Evolutionary conservation across 306 rosid species (phyloP), one percentile per base, ranked within the genome.

Genomic region (Begonia masoniana): DNA sequence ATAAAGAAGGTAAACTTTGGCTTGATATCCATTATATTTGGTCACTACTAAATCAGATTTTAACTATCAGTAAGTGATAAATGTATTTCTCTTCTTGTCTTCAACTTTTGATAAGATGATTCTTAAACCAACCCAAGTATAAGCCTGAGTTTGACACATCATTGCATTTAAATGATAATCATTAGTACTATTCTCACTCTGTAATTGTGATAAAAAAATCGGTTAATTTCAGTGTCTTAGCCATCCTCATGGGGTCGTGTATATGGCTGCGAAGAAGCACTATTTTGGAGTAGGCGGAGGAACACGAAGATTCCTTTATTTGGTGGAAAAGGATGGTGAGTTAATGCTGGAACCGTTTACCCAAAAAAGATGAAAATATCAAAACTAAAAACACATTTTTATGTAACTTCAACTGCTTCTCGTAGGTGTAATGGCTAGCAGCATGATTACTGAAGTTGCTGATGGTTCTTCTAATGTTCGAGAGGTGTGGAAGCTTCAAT

Each of bases 281-380:
- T 89, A 85, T 78, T 89, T 89, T 72, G 95, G 97, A 60, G 97
- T 89, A 10, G 97, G 97, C 9, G 97, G 97, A 47, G 97, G 95
- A 60, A 68, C 68, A 35, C 83, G 94, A 3, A 76, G 70, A 47
- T 89, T 89, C 64, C 73, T 85, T 35, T 82, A 91, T 4, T 60
- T 80, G 65, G 80, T 82, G 31, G 97, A 82, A 63, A 83, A 83
- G 70, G 94, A 85, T 52, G 91, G 95, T 82, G 63, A 80, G 89
- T 36, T 61, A 50, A 15, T 65, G 41, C 51, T 61, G 68, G 17
- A 21, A 61, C 15, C 45, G 43, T 49, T 46, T 31, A 47, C 39
- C 9, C 1, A 31, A 31, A 31, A 6, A 7, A 10, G 6, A 43
- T 15, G 10, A 47, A 15, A 48, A 8, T 6, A 57, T 50, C 16